These are phyloP conservation scores for Daldinia sp. DNA, from an alignment of 2,329 filamentous ascomycete species.

Conservation along the genomic window DNA sequence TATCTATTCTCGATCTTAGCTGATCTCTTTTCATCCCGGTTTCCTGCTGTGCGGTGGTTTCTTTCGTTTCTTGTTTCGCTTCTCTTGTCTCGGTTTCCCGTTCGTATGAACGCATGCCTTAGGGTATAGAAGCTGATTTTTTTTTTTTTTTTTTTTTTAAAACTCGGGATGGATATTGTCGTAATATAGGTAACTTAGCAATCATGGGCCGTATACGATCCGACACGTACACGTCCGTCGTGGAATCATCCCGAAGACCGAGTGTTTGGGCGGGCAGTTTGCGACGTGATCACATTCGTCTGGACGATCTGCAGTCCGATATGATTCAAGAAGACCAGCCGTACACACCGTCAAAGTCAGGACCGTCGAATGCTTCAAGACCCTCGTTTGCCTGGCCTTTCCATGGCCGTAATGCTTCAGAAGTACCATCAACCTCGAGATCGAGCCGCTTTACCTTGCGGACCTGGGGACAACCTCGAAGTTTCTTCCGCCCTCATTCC, in stretches of 20 bases:
- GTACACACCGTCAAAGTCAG: conserved; percentile 47
- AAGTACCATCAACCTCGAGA: conserved; percentile 45
- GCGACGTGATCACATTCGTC: conserved; percentile 31
- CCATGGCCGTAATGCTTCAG: conserved; percentile 48
- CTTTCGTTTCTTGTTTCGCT: conserved; percentile 43
- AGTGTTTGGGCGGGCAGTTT: conserved; percentile 49
- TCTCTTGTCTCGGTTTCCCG: conserved; percentile 35
- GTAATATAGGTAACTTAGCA: conserved; percentile 39
- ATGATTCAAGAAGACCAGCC: conserved; percentile 48
- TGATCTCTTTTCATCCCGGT: conserved; percentile 39
- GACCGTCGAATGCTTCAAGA: conserved; percentile 46
- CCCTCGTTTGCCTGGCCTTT: conserved; percentile 51
- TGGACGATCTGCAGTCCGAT: conserved; percentile 41
- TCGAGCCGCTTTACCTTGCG: conserved; percentile 49
- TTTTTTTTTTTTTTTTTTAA: conserved; percentile 5
- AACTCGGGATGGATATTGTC: conserved; percentile 46
- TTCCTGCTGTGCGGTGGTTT: conserved; percentile 38
- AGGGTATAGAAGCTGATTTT: conserved; percentile 38
- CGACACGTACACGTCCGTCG: conserved; percentile 47
- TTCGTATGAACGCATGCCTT: conserved; percentile 28
- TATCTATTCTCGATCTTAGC: conserved; percentile 30
- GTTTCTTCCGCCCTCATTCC: conserved; percentile 48
- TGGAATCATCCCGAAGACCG: conserved; percentile 43
- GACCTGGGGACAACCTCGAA: conserved; percentile 46
- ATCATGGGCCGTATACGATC: conserved; percentile 44